Evolutionary conservation across 1,284 basidiomycete species (phyloP), one percentile per base, ranked within the genome.

Genomic region (Irpex sp.): DNA sequence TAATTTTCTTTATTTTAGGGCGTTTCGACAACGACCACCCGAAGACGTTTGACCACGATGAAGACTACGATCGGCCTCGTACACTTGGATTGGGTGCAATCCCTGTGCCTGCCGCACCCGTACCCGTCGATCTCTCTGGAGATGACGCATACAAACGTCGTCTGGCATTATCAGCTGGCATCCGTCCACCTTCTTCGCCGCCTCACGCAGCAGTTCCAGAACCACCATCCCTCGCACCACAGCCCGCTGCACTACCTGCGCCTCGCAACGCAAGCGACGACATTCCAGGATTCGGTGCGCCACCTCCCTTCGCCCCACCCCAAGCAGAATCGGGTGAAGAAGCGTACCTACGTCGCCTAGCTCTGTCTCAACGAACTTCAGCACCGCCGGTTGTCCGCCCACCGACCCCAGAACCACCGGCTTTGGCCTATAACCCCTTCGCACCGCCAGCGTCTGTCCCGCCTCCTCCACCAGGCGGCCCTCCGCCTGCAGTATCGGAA

Each of bases 341-440:
- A 65, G 90, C 83, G 2, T 89, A 89, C 68, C 78, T 86, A 33
- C 81, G 84, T 35, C 83, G 87, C 15, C 69, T 88, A 37, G 84
- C 84, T 0, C 77, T 91, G 79, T 86, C 83, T 19, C 70, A 70
- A 66, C 63, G 67, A 63, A 51, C 78, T 36, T 75, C 79, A 19
- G 68, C 68, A 4, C 64, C 72, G 5, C 65, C 70, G 11, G 80
- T 81, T 4, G 26, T n/a, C 63, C 66, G 1, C 61, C 68, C 13
- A 62, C 62, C 33, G 61, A 67, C 51, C 2, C 66, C 65, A 9
- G 68, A 70, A 51, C 53, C 62, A 9, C 83, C 82, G 17, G 72
- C 76, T 1, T 75, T 85, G 50, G 83, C 88, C 7, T 89, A 85
- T 68, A 85, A 90, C 65, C 86, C 89, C 0, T 89, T 88, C 67